phyloP scores from a whole-genome alignment of 2,329 filamentous ascomycete genomes.

The Penicillium psychrosexuale region DNA sequence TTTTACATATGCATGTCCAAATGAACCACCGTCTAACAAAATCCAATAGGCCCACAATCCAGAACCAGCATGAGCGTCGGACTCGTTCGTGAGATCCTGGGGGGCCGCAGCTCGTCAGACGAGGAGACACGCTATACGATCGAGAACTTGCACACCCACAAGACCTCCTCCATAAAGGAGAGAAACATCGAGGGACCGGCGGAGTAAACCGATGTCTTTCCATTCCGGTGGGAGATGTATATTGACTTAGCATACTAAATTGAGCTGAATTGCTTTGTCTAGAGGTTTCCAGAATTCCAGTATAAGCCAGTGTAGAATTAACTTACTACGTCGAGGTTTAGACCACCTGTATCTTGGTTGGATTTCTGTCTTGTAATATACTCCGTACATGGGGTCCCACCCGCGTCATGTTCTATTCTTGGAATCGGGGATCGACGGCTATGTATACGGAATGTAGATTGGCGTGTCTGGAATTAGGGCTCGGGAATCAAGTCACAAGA shows the following conservation, averaged over 20 bases:
- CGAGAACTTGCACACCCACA: constrained; percentile 6
- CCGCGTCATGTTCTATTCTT: too few species aligned
- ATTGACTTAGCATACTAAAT: constrained; percentile 1
- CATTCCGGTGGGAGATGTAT: not conserved
- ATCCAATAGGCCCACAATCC: constrained; percentile 35
- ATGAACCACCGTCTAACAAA: not conserved
- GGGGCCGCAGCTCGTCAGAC: constrained; percentile 34
- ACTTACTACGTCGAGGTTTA: not conserved
- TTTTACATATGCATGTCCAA: not conserved
- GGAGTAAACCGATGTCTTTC: constrained; percentile 11
- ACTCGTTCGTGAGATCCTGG: constrained; percentile 33
- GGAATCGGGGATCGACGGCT: too few species aligned
- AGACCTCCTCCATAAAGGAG: constrained; percentile 29
- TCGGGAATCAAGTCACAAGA: too few species aligned
- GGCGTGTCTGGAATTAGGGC: too few species aligned
- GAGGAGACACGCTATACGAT: constrained; percentile 42
- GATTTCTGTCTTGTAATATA: too few species aligned
- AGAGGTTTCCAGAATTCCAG: not conserved
- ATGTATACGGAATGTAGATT: too few species aligned
- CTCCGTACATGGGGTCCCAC: too few species aligned
- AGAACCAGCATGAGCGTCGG: constrained; percentile 41
- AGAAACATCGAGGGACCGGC: constrained; percentile 29
- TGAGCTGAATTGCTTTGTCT: not conserved
- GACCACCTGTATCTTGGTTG: too few species aligned
- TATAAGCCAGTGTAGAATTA: not conserved